Evolutionary conservation across 192 early-diverging fungal genomes (phyloP).

Genomic region (Backusella morwellensis): DNA sequence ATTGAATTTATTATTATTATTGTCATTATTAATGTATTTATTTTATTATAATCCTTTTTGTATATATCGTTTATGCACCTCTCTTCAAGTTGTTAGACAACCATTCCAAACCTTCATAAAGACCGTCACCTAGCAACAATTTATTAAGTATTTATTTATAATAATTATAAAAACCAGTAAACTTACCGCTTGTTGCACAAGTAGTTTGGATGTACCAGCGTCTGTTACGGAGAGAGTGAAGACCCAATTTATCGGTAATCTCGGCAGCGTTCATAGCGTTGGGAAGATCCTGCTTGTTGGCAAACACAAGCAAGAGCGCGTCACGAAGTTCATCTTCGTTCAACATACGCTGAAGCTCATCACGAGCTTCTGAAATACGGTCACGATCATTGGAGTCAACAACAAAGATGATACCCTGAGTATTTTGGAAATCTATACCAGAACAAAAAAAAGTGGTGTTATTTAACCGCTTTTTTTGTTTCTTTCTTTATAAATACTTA

Average conservation of each 20-base stretch:
- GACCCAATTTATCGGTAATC: conserved; percentile 90
- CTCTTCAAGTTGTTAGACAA: conserved; percentile 66
- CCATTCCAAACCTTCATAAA: conserved; percentile 97
- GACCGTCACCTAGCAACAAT: conserved; percentile 72
- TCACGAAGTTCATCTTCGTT: conserved; percentile 93
- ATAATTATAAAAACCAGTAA: not conserved
- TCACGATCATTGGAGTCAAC: conserved; percentile 96
- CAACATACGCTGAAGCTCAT: conserved; percentile 91
- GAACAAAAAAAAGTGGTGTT: not conserved
- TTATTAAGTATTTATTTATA: not conserved
- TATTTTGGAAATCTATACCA: conserved; percentile 86
- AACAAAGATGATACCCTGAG: conserved; percentile 95
- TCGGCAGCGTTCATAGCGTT: conserved; percentile 93
- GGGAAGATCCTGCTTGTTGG: conserved; percentile 99
- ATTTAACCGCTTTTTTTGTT: not conserved
- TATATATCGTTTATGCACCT: not conserved
- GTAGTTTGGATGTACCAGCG: conserved; percentile 92
- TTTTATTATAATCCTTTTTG: too few relatives aligned
- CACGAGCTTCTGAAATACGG: conserved; percentile 87
- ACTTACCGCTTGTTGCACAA: conserved; percentile 69
- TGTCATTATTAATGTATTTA: conserved; percentile 5
- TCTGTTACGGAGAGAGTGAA: conserved; percentile 74
- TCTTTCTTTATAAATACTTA: conserved; percentile 42
- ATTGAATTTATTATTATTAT: not conserved
- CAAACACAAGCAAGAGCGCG: conserved; percentile 88